Percentiles rank a stretch among this genome's conserved stretches.
Evolutionary conservation across 116 monocot genomes (phyloP).

Genomic region (Cymodocea nodosa): DNA sequence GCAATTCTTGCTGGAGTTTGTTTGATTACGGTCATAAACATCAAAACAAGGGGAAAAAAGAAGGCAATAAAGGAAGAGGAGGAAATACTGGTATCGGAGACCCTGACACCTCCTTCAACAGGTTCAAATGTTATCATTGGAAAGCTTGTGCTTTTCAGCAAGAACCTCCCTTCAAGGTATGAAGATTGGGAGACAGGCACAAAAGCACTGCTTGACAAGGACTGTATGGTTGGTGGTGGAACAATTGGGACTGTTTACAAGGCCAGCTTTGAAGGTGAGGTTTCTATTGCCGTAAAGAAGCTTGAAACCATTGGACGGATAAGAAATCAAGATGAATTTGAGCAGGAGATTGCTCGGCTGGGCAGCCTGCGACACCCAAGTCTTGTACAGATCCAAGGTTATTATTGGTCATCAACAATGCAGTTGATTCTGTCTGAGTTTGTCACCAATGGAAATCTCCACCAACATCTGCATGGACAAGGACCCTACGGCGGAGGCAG

Average conservation of each 20-base stretch:
- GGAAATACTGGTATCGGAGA: conserved; percentile 52
- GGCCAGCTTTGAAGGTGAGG: conserved; percentile 53
- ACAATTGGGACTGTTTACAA: conserved; percentile 84
- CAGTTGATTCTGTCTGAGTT: conserved; percentile 82
- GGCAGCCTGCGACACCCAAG: conserved; percentile 61
- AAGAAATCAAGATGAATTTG: conserved; percentile 83
- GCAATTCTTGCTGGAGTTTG: conserved; percentile 68
- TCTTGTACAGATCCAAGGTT: conserved; percentile 71
- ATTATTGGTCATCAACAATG: conserved; percentile 82
- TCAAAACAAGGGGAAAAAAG: conserved; percentile 30
- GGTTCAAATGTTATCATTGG: conserved; percentile 57
- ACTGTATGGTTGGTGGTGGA: conserved; percentile 67
- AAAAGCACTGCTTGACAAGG: conserved; percentile 81
- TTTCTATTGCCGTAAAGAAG: conserved; percentile 88
- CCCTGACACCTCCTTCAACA: conserved; percentile 37
- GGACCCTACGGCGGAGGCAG: conserved; percentile 12
- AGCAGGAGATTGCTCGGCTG: conserved; percentile 70
- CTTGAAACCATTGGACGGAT: conserved; percentile 80
- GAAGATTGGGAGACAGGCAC: conserved; percentile 95
- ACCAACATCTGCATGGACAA: conserved; percentile 59
- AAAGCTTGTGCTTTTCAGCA: conserved; percentile 98
- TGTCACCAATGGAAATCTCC: conserved; percentile 60
- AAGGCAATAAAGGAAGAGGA: conserved; percentile 22
- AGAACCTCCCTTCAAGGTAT: conserved; percentile 73
- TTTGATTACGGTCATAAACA: conserved; percentile 49